Base-by-base conservation (phyloP, 2,329 filamentous ascomycete species). In the Fusarium sublunatum region DNA sequence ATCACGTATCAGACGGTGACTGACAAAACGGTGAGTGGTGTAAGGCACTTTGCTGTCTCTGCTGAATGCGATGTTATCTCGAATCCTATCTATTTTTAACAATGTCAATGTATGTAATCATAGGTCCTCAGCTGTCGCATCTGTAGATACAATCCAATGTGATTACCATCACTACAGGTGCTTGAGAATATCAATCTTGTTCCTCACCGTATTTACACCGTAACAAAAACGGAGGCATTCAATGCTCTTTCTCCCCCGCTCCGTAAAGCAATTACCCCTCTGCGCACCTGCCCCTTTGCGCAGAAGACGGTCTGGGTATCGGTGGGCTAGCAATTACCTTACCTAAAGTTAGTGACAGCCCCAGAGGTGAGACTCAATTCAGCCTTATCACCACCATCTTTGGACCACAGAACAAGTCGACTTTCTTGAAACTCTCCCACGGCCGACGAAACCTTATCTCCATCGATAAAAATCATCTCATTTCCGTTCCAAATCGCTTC, bases 311-410 rank as follows among this genome's bases (percentile, higher is more conserved):
- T 66, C 63, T 66, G 63, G 58, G 31, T 34, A 34, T 34, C n/a
- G 13, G 13, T 13, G 31, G 13, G n/a, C 7, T 28, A 19, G 19
- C 9, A 64, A 66, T 60, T 51, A 44, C 11, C 11, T 43, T 41
- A 61, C 56, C 54, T 61, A 60, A 61, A 60, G 56, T 46, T 59
- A 59, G 57, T 24, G 51, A 39, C 51, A 51, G 44, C 28, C 38
- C 38, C 32, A 61, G 57, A 56, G 50, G 58, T 62, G 46, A 62
- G 58, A 61, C 43, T n/a, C 46, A 47, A 51, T 65, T 67, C 69
- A 71, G 69, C 69, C 69, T 71, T 69, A 70, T 64, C 69, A 69
- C 65, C 52, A 70, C 29, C 29, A 68, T 48, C 55, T 55, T 57
- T 51, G 49, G 19, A 53, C 50, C 48, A 50, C 41, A 45, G 56